phyloP scores from a whole-genome alignment of 441 rosid genomes.

The Gossypium schwendimanii region DNA sequence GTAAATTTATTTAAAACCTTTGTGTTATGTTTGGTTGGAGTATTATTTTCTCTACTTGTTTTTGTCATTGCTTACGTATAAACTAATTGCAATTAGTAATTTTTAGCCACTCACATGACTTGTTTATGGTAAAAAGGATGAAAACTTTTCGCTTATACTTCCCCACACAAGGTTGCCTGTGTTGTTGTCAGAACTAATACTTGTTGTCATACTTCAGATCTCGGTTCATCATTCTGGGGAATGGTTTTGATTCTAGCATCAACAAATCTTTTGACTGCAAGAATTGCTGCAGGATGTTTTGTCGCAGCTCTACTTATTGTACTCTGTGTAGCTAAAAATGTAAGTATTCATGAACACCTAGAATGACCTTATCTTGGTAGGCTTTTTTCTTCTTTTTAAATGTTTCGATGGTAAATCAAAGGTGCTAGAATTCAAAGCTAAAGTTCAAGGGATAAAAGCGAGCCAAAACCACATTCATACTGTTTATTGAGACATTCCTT shows the following conservation, averaged over 20 bases:
- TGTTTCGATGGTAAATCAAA: background rate
- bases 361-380: background rate
- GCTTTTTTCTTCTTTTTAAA: background rate
- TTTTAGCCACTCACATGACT: no score
- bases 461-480: background rate
- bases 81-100: no score
- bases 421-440: background rate
- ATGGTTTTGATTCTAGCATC: conserved; percentile 41
- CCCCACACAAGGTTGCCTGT: background rate
- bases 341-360: conserved; percentile 11
- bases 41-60: no score
- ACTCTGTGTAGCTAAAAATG: conserved; percentile 36
- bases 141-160: background rate
- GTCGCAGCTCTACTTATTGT: conserved; percentile 30
- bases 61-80: no score
- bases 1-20: background rate
- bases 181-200: background rate
- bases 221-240: conserved; percentile 43
- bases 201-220: conserved; percentile 22
- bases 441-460: background rate
- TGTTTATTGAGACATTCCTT: background rate
- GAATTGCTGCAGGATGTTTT: conserved; percentile 44
- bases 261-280: conserved; percentile 36
- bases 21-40: background rate
- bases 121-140: no score